Conservation (phyloP, 2,329 filamentous ascomycete genomes). For the Rhynchosporium secalis region DNA sequence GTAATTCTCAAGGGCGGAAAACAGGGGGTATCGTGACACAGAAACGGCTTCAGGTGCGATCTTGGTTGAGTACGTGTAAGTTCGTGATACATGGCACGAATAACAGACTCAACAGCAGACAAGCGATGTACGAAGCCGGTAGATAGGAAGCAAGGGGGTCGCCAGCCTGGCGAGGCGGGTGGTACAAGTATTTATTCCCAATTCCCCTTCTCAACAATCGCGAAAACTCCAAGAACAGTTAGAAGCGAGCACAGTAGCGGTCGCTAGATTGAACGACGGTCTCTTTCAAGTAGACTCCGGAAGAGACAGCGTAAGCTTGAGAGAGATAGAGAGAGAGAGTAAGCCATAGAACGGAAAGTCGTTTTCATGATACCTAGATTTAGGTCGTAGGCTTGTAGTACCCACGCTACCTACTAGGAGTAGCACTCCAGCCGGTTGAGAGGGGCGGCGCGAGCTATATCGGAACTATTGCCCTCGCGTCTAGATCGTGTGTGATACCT, state of each 20-base stretch:
- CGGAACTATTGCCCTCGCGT: conserved; percentile 1
- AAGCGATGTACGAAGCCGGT: background rate
- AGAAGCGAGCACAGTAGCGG: background rate
- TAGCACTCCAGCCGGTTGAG: too few relatives aligned
- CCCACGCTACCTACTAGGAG: too few relatives aligned
- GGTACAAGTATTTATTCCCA: conserved; percentile 5
- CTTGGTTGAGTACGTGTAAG: conserved; percentile 7
- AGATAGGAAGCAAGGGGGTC: background rate
- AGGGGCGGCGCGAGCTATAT: conserved; percentile 11
- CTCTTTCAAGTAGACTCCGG: background rate
- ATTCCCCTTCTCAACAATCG: background rate
- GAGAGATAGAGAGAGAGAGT: background rate
- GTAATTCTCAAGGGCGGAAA: conserved; percentile 1
- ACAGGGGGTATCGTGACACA: conserved; percentile 8
- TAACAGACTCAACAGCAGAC: background rate
- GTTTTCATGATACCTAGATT: background rate
- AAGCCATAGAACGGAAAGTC: background rate
- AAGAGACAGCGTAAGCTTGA: background rate
- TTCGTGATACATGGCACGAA: conserved; percentile 16
- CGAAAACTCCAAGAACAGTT: too few relatives aligned
- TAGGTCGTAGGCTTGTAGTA: background rate
- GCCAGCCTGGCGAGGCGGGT: conserved; percentile 9
- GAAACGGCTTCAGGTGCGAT: conserved; percentile 10
- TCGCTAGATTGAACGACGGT: background rate
- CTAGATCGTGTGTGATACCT: background rate